Conservation (phyloP, 192 early-diverging fungal species). For the Coemansia sp. region DNA sequence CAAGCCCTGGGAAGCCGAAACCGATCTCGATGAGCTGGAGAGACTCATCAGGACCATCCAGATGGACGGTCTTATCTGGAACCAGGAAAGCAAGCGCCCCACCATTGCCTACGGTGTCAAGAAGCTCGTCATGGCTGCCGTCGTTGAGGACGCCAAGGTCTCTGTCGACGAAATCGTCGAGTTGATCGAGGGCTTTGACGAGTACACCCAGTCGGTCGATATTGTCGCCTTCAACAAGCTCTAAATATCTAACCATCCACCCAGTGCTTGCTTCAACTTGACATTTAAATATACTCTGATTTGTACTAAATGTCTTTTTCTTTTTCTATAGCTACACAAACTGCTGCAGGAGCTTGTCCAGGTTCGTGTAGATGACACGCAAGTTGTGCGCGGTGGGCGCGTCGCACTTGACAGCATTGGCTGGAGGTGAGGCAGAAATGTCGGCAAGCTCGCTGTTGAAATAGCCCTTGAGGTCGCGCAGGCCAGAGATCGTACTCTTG, state of each 20-base stretch:
- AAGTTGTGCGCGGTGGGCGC: slow-evolving; percentile 49
- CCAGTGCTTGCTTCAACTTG: background rate
- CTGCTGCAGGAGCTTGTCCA: slow-evolving; percentile 39
- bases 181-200: slow-evolving; percentile 77
- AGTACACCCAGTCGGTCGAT: slow-evolving; percentile 92
- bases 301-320: background rate
- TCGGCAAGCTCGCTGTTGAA: slow-evolving; percentile 19
- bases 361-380: slow-evolving; percentile 30
- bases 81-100: slow-evolving; percentile 70
- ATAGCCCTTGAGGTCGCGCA: slow-evolving; percentile 30
- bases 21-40: slow-evolving; percentile 80
- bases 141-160: slow-evolving; percentile 94
- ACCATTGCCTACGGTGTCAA: slow-evolving; percentile 94
- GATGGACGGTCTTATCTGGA: slow-evolving; percentile 93
- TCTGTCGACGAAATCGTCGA: slow-evolving; percentile 82
- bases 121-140: slow-evolving; percentile 92
- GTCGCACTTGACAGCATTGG: slow-evolving; percentile 18
- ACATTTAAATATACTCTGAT: slow-evolving; percentile 12
- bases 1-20: slow-evolving; percentile 99
- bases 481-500: slow-evolving; percentile 16
- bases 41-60: slow-evolving; percentile 69
- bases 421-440: slow-evolving; percentile 6
- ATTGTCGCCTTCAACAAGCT: slow-evolving; percentile 89
- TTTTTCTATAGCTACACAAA: slow-evolving; percentile 15
- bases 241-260: slow-evolving; percentile 54